Base-by-base conservation (phyloP, 129 eudicot genomes). In the Lonicera japonica region DNA sequence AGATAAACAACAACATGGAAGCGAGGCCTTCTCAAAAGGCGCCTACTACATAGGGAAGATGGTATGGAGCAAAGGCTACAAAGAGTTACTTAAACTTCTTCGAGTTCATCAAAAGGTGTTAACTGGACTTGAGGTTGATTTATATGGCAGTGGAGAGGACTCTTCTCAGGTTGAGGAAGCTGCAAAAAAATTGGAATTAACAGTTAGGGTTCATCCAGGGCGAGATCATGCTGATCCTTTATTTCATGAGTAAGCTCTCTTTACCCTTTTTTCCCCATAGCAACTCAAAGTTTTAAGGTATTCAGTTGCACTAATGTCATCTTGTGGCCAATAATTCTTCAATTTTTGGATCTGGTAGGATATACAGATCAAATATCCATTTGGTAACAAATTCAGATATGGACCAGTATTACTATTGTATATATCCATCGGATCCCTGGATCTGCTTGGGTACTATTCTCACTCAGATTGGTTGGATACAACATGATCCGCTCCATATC, bases 21-120 rank as follows among this genome's bases (percentile, higher is more conserved):
- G 23, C 7, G 58, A 72, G 21, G 83, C 90, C 18, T 92, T 87
- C 66, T 65, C 79, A 13, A 92, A 84, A 80, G 96, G 95, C 25
- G 95, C 88, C 34, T 92, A 92, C 64, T 92, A 84, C 73, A 92
- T 92, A 19, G 98, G 98, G 52, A 92, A 92, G 76, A 92, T 87
- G 98, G 80, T 92, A 10, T 92, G 98, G 98, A 80, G 70, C 81
- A 92, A 92, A 88, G 98, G 98, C 61, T 92, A 92, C 76, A 82
- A 78, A 66, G 98, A 92, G 77, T 62, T 92, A 20, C 90, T 92
- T 70, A 72, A 80, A 56, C 98, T 92, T 68, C 90, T 92, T 29
- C 55, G 22, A 47, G 78, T 76, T 36, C 83, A 92, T 77, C 95
- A 92, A 76, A 78, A 78, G 48, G 84, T 87, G 68, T 83, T 92